Base-by-base conservation (phyloP, 73 alveolate genomes). In the Paramecium biaurelia region DNA sequence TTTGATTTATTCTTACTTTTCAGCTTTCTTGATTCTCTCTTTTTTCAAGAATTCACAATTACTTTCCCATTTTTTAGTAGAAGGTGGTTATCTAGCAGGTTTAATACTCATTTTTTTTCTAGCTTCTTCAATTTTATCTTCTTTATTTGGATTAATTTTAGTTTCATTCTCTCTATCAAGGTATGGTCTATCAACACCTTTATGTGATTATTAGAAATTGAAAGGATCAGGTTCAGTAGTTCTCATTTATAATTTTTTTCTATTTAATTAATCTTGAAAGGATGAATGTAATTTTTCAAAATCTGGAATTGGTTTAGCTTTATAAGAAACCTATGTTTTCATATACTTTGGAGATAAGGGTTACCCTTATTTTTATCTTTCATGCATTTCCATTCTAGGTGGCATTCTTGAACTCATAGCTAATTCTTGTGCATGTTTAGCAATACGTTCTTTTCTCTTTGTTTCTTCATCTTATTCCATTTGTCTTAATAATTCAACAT, bases 361-460 rank as follows among this genome's bases (percentile, higher is more conserved):
- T 72, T 84, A 68, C 0, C 85, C 89, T 85, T 97, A 93, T 93
- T 92, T 95, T 57, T 94, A 92, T 89, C 95, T 85, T 72, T 96
- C 99, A 92, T 97, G 97, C 96, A 92, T 94, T 85, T 97, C 99
- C 99, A 98, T 98, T 76, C 99, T 87, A 18, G 99, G 98, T 20
- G 99, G 99, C 92, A 98, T 93, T 26, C 95, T 95, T 4, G 99
- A 96, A 57, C 92, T 93, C 38, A 97, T 85, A 70, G 94, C 93
- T 5, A 98, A 89, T n/a, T 95, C 93, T 89, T 96, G 93, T 70
- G 99, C 99, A 87, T 96, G 94, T 93, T 94, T 92, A 67, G 95
- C 98, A 20, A 97, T 95, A 63, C 99, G 93, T 70, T 93, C 97
- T 85, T 97, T 95, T 72, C 99, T 94, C 56, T 89, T 94, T 37